Base-by-base conservation (phyloP, 1,284 basidiomycete species). In the Pseudozyma flocculosa region DNA sequence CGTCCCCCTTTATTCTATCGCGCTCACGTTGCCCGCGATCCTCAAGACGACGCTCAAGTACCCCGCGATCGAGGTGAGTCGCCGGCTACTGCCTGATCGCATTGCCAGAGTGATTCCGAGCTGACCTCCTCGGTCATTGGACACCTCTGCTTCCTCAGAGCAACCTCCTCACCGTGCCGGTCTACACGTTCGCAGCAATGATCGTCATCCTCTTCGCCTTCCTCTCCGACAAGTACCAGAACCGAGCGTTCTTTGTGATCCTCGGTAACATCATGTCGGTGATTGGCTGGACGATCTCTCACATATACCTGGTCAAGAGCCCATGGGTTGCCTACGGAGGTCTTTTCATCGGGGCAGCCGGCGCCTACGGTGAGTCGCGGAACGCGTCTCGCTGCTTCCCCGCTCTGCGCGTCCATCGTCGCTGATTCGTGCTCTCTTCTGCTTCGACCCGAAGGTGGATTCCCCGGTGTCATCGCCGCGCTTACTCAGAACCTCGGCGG, bases 131-230 rank as follows among this genome's bases (percentile, higher is more conserved):
- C n/a, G n/a, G n/a, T n/a, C n/a, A n/a, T n/a, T n/a, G n/a, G n/a
- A n/a, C n/a, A n/a, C n/a, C n/a, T n/a, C n/a, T n/a, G n/a, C n/a
- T n/a, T n/a, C n/a, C n/a, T n/a, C n/a, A n/a, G 26, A 29, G 26
- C 46, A 70, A 72, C 53, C 49, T 78, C 61, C 79, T 79, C 78
- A 80, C 80, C 1, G 80, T 80, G 3, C 80, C 80, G 18, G 79
- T 81, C 57, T 81, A 81, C 70, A 50, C 64, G 14, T 79, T 80
- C 45, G 75, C 80, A 2, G 71, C 80, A 9, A 48, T 73, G 44
- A 69, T 78, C 42, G 72, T 78, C 13, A 54, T 80, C 34, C 22
- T 66, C 29, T 66, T 67, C 22, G 64, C 64, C 39, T 67, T 59
- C 50, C 48, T 48, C 36, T 49, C 61, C 30, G 68, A 70, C 63